Percentiles rank a stretch among this genome's conserved stretches.
These are phyloP conservation scores for Polytrichum commune DNA, from an alignment of 225 moss, liverwort and hornwort species.

Conservation along the genomic window DNA sequence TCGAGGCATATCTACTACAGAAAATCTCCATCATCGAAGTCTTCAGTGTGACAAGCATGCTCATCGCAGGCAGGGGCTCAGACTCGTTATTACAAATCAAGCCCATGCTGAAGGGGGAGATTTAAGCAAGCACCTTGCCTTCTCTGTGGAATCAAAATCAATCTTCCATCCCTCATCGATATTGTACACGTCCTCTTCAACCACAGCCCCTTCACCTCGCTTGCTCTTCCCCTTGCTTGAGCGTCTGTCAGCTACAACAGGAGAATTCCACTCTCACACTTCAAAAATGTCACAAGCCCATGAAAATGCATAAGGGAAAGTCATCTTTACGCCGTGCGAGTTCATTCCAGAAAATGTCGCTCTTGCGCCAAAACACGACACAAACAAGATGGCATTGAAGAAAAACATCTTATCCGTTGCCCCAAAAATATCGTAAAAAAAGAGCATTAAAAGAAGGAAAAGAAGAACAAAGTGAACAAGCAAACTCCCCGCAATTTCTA, in stretches of 20 bases:
- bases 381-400: background rate
- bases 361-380: background rate
- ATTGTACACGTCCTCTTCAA: conserved; percentile 41
- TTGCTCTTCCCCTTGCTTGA: conserved; percentile 28
- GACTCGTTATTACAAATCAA: background rate
- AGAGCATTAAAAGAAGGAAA: no score
- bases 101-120: conserved; percentile 3
- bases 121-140: conserved; percentile 44
- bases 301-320: background rate
- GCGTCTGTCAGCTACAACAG: conserved; percentile 26
- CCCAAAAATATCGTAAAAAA: no score
- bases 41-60: no score
- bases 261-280: background rate
- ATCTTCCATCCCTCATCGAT: conserved; percentile 43
- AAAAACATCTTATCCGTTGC: no score
- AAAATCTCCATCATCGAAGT: no score
- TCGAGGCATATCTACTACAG: no score
- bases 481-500: no score
- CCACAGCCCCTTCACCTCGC: conserved; percentile 11
- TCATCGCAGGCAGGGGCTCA: no score
- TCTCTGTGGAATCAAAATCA: conserved; percentile 44
- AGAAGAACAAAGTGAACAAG: no score
- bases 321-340: background rate
- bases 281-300: background rate
- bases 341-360: background rate